Evolutionary conservation across 805 yeast species (phyloP).

Genomic region (Candida mattraensis): DNA sequence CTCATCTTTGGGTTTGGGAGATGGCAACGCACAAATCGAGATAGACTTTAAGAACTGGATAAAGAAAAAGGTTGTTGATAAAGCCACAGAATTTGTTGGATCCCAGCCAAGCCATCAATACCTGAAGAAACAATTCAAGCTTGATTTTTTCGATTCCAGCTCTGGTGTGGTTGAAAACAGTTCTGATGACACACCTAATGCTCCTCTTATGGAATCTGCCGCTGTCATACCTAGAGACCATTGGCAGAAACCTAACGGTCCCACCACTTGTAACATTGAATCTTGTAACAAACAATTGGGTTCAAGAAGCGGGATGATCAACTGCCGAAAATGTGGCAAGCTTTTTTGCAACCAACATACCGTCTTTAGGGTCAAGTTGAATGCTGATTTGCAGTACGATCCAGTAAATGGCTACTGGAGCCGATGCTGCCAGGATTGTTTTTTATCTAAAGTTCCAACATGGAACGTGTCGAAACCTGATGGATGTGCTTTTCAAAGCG

Average conservation of each 20-base stretch:
- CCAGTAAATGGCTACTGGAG: conserved; percentile 61
- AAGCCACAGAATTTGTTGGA: conserved; percentile 36
- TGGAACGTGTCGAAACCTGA: conserved; percentile 11
- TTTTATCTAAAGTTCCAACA: conserved; percentile 34
- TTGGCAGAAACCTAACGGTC: conserved; percentile 54
- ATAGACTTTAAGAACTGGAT: conserved; percentile 45
- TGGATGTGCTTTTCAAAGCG: conserved; percentile 29
- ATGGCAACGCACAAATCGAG: conserved; percentile 22
- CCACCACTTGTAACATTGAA: conserved; percentile 41
- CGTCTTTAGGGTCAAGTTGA: conserved; percentile 49
- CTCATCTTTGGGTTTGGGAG: conserved; percentile 3
- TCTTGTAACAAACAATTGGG: conserved; percentile 45
- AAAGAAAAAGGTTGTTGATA: conserved; percentile 37
- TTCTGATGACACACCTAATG: conserved; percentile 1
- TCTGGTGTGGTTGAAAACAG: not conserved
- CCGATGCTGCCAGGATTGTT: conserved; percentile 68
- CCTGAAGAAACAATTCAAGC: conserved; percentile 37
- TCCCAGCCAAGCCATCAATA: conserved; percentile 21
- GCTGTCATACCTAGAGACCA: conserved; percentile 41
- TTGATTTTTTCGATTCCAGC: conserved; percentile 50
- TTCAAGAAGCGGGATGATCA: conserved; percentile 55
- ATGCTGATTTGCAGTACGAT: conserved; percentile 47
- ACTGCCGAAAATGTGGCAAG: conserved; percentile 77
- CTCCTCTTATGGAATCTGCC: conserved; percentile 6
- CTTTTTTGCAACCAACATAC: conserved; percentile 70